Percentiles rank a stretch among this genome's conserved stretches.
Conservation (phyloP, 495 filamentous ascomycete genomes). For the Hypoxylon crocopeplum region DNA sequence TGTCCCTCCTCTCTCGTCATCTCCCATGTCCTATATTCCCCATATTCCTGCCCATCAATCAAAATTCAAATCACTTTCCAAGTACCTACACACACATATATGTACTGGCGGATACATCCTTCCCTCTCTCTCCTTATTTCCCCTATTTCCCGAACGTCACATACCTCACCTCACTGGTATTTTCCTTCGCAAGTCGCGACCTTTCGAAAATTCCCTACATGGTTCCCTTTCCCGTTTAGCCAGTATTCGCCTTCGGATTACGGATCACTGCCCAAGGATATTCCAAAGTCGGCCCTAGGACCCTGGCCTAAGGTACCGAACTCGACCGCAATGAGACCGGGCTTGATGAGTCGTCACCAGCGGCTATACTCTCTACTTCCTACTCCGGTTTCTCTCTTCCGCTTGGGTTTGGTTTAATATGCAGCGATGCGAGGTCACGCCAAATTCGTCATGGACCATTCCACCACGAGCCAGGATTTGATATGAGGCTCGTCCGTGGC, state of each 20-base stretch:
- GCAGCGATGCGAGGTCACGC: slow-evolving; percentile 18
- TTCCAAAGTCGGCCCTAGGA: slow-evolving; percentile 29
- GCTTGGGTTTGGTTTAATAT: too few species aligned
- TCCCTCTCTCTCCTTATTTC: neutral
- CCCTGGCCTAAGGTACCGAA: slow-evolving; percentile 28
- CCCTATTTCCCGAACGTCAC: slow-evolving; percentile 16
- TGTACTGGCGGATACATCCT: too few species aligned
- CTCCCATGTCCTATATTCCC: too few species aligned
- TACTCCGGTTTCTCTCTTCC: neutral
- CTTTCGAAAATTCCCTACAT: slow-evolving; percentile 11
- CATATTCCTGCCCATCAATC: too few species aligned
- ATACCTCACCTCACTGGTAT: neutral
- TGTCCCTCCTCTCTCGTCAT: too few species aligned
- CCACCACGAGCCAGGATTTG: neutral
- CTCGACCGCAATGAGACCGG: slow-evolving; percentile 34
- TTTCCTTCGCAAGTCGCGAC: slow-evolving; percentile 17
- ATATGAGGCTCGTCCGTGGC: neutral
- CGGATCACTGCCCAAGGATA: slow-evolving; percentile 27
- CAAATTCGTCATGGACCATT: slow-evolving; percentile 1
- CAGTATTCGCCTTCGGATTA: slow-evolving; percentile 38
- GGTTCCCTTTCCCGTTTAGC: slow-evolving; percentile 37
- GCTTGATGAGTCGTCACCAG: slow-evolving; percentile 17
- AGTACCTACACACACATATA: too few species aligned
- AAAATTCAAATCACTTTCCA: too few species aligned
- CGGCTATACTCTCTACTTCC: slow-evolving; percentile 16